phyloP scores from a whole-genome alignment of 176 grass and related monocot genomes.

The Oryza meyeriana region DNA sequence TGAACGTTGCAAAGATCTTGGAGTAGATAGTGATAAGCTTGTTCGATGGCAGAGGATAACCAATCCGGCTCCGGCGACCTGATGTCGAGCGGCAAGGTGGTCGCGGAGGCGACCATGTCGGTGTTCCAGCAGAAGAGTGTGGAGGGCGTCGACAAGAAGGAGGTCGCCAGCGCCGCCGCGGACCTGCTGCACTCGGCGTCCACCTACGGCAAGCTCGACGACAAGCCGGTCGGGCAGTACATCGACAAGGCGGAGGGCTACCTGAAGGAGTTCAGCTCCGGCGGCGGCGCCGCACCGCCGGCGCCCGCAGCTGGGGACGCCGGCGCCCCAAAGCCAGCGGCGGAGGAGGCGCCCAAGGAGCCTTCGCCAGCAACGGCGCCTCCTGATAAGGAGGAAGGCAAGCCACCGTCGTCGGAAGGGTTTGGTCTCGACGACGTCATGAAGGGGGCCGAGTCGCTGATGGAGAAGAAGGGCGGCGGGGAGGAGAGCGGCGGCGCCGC shows the following conservation, averaged over 20 bases:
- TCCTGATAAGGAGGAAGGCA: conserved; percentile 22
- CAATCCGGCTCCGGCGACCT: conserved; percentile 28
- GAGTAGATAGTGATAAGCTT: neutral
- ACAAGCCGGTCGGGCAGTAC: conserved; percentile 71
- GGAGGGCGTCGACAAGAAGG: conserved; percentile 64
- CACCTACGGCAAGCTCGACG: conserved; percentile 64
- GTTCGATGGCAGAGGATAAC: conserved; percentile 22
- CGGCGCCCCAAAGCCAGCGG: conserved; percentile 2
- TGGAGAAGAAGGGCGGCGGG: conserved; percentile 41
- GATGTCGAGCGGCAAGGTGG: conserved; percentile 73
- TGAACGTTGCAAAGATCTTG: neutral
- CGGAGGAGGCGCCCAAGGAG: neutral
- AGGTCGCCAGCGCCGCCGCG: conserved; percentile 60
- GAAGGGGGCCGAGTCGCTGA: conserved; percentile 43
- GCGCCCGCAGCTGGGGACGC: neutral
- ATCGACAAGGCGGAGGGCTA: conserved; percentile 76
- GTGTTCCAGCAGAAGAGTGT: conserved; percentile 41
- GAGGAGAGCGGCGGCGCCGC: conserved; percentile 26
- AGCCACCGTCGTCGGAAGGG: conserved; percentile 12
- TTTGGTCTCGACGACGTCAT: conserved; percentile 47
- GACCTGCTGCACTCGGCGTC: conserved; percentile 57
- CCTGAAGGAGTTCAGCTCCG: conserved; percentile 53
- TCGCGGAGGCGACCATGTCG: conserved; percentile 48
- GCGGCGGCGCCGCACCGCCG: neutral
- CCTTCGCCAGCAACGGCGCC: neutral